Conservation (phyloP, 1,139 yeast genomes). For the Pneumocystis wakefieldiae region DNA sequence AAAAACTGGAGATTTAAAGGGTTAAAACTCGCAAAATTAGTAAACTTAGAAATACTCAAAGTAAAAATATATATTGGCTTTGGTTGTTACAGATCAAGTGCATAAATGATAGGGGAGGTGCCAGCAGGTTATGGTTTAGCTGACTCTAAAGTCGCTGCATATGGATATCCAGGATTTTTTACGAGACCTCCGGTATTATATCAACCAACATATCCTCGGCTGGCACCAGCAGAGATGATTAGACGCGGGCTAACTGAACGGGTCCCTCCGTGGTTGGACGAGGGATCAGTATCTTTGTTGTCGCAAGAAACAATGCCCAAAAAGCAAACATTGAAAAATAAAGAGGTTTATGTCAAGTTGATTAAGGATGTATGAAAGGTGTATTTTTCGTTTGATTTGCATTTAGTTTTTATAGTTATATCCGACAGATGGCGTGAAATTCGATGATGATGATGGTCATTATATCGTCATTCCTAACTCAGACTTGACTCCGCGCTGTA, state of each 20-base stretch:
- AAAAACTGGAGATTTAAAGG: too few relatives aligned
- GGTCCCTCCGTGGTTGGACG: not conserved
- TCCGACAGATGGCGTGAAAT: not conserved
- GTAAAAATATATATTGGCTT: too few relatives aligned
- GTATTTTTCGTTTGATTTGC: too few relatives aligned
- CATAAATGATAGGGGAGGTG: not conserved
- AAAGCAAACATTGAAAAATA: not conserved
- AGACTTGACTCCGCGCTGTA: constrained; percentile 18
- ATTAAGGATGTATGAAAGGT: not conserved
- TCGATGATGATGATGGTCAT: constrained; percentile 30
- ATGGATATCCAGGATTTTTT: not conserved
- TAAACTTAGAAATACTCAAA: too few relatives aligned
- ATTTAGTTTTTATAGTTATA: not conserved
- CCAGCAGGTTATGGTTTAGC: not conserved
- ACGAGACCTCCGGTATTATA: not conserved
- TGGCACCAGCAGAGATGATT: not conserved
- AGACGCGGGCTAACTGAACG: not conserved
- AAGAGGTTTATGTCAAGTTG: not conserved
- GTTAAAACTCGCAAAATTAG: too few relatives aligned
- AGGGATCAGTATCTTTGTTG: too few relatives aligned
- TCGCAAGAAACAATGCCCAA: not conserved
- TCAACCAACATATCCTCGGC: not conserved
- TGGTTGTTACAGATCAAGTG: not conserved
- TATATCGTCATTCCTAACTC: constrained; percentile 24
- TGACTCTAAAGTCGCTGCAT: not conserved